These are phyloP conservation scores for Trametes meyenii DNA, from an alignment of 768 basidiomycete species.

Conservation along the genomic window DNA sequence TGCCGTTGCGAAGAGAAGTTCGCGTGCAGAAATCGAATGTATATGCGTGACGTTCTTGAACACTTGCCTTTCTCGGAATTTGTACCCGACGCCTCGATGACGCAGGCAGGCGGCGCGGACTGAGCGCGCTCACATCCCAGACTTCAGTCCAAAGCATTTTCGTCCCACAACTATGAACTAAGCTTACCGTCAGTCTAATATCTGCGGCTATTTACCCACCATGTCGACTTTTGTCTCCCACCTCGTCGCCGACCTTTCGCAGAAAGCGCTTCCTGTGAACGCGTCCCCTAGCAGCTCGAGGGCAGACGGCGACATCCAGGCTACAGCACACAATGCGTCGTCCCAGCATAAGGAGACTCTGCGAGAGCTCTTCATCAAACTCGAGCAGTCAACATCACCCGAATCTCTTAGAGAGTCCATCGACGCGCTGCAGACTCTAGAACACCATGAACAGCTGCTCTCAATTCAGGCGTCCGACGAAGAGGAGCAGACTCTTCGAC, in stretches of 20 bases:
- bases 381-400: conserved; percentile 37
- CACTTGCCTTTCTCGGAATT: conserved; percentile 4
- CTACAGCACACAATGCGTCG: not conserved
- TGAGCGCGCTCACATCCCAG: not conserved
- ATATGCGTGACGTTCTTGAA: not conserved
- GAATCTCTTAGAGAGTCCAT: conserved; percentile 35
- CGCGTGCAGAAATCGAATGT: not conserved
- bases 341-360: conserved; percentile 37
- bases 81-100: conserved; percentile 2
- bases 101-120: conserved; percentile 10
- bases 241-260: conserved; percentile 38
- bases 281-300: conserved; percentile 2
- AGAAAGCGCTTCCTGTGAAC: conserved; percentile 32
- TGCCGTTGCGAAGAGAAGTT: too few species aligned
- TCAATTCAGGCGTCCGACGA: conserved; percentile 15
- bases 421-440: conserved; percentile 33
- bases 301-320: not conserved
- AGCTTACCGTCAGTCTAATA: not conserved
- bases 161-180: conserved; percentile 5
- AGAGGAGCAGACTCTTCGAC: conserved; percentile 42
- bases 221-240: conserved; percentile 45
- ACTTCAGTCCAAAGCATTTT: too few species aligned
- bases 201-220: not conserved
- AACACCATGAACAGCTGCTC: conserved; percentile 17
- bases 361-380: conserved; percentile 41